Evolutionary conservation across 2,329 filamentous ascomycete species (phyloP).

Genomic region (Pyrenophora graminea): DNA sequence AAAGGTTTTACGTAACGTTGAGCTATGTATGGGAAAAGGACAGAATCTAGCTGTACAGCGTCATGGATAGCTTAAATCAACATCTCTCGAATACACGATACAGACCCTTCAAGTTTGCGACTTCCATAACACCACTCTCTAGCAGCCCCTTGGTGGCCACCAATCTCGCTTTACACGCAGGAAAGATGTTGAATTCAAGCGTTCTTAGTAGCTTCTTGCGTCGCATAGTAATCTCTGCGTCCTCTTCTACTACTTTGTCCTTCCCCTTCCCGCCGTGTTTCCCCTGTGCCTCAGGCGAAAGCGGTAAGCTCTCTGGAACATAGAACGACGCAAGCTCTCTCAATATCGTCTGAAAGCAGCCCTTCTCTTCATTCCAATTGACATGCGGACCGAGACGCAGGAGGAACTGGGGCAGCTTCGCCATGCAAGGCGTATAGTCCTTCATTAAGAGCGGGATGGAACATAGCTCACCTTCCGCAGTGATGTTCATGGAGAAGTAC

Average conservation of each 20-base stretch:
- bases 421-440: constrained; percentile 82
- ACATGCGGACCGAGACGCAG: constrained; percentile 86
- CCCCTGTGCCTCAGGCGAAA: constrained; percentile 34
- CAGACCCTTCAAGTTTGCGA: constrained; percentile 88
- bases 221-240: constrained; percentile 54
- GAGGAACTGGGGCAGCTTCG: constrained; percentile 86
- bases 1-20: too few species aligned
- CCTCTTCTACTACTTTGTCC: constrained; percentile 32
- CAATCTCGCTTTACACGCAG: constrained; percentile 79
- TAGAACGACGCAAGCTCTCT: constrained; percentile 87
- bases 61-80: constrained; percentile 46
- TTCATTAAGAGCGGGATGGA: constrained; percentile 84
- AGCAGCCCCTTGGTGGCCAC: constrained; percentile 80
- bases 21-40: too few species aligned
- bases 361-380: constrained; percentile 81
- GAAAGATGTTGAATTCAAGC: constrained; percentile 86
- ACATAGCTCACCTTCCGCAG: constrained; percentile 73
- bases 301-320: constrained; percentile 80
- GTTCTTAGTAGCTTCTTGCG: constrained; percentile 72
- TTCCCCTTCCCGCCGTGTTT: constrained; percentile 50
- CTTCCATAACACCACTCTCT: constrained; percentile 73
- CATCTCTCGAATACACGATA: constrained; percentile 96
- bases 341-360: constrained; percentile 85
- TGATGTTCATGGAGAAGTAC: constrained; percentile 88
- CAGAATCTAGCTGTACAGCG: too few species aligned